phyloP scores from a whole-genome alignment of 768 basidiomycete species.

The Phylloporus sp. region DNA sequence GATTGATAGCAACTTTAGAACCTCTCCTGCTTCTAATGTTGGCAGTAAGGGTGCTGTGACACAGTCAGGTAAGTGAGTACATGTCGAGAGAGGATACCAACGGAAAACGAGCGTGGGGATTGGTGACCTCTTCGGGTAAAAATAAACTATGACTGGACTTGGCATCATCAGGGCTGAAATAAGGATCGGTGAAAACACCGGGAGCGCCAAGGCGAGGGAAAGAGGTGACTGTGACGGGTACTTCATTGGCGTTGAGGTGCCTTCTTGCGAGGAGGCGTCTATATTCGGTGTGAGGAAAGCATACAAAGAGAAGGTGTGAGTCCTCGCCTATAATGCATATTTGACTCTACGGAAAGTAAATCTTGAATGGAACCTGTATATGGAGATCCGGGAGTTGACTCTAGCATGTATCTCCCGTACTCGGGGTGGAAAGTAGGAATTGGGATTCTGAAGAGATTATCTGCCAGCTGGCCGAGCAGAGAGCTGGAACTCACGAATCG shows the following conservation, averaged over 20 bases:
- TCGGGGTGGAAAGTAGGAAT: constrained; percentile 96
- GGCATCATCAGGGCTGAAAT: constrained; percentile 67
- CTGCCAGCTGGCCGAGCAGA: neutral
- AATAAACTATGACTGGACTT: constrained; percentile 90
- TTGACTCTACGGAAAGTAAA: constrained; percentile 82
- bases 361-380: constrained; percentile 86
- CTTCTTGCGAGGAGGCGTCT: constrained; percentile 82
- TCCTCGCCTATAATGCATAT: constrained; percentile 86
- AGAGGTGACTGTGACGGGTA: constrained; percentile 91
- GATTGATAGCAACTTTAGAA: constrained; percentile 92
- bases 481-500: constrained; percentile 45
- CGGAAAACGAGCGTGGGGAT: constrained; percentile 98
- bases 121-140: constrained; percentile 92
- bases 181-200: constrained; percentile 90
- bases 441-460: constrained; percentile 43
- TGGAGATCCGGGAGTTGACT: constrained; percentile 93
- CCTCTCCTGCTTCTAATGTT: constrained; percentile 89
- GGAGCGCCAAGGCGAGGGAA: constrained; percentile 88
- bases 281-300: constrained; percentile 6
- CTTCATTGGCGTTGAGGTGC: constrained; percentile 78
- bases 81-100: constrained; percentile 41
- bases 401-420: constrained; percentile 98
- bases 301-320: neutral
- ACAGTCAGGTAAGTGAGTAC: constrained; percentile 4
- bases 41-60: constrained; percentile 84